Evolutionary conservation across 108 stramenopile species (phyloP), one percentile per base, ranked within the genome.

Genomic region (Stephanodiscus triporus): DNA sequence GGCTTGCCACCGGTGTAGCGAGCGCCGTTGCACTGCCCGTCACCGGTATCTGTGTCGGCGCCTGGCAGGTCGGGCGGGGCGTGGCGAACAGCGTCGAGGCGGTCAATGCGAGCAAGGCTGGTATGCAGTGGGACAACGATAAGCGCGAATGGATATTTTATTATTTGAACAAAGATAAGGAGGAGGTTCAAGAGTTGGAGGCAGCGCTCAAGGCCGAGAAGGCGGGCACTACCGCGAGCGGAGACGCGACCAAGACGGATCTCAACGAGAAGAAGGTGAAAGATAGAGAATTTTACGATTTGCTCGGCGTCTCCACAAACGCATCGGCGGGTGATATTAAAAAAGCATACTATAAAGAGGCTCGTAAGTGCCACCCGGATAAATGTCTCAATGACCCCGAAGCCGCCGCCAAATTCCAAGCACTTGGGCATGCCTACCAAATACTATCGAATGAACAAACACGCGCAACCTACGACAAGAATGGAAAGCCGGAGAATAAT

Each of bases 381-480:
- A 94, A 93, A 75, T 88, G 89, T 58, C 88, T 87, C n/a, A 93
- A 84, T 50, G 93, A 95, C 78, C 89, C 93, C 11, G 86, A 92
- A 23, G 93, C 93, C 19, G 85, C 87, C 8, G 69, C 84, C 11
- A 89, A 88, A 70, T 97, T 97, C 75, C 97, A 96, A 82, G 85
- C 80, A 24, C 59, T 97, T 16, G 91, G 93, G 14, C 91, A 94
- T 65, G 97, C 97, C 34, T 97, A 97, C 73, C 97, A 96, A 73
- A 75, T 95, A 6, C 79, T 97, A 10, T 85, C 86, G 24, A 85
- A 93, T 68, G 93, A 94, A 32, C 81, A 92, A 71, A 82, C 81
- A 11, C 84, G 97, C 47, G 91, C 89, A 27, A 73, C 77, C 20
- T 97, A 97, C 73, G 97, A 97, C 68, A 84, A 88, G 57, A 83